phyloP scores from a whole-genome alignment of 2,329 filamentous ascomycete species.

The Phoma sp. region DNA sequence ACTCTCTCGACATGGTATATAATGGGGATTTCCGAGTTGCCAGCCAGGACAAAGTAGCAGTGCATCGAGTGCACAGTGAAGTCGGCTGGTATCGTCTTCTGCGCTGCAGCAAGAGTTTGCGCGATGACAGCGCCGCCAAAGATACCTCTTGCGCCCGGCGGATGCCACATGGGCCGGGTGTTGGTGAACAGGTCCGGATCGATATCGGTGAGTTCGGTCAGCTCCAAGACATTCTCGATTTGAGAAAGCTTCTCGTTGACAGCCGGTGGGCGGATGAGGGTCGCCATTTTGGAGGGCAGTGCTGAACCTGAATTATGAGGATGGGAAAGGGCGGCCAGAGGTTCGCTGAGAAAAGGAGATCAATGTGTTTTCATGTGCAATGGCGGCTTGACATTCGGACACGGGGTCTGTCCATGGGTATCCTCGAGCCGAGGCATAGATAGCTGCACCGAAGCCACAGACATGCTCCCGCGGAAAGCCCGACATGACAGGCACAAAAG shows the following conservation, averaged over 20 bases:
- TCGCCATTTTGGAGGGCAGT: conserved; percentile 49
- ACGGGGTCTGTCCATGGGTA: conserved; percentile 9
- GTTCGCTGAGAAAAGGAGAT: conserved; percentile 1
- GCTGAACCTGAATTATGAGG: not conserved
- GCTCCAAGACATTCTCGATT: conserved; percentile 88
- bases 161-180: conserved; percentile 88
- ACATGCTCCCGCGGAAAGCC: conserved; percentile 2
- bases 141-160: conserved; percentile 87
- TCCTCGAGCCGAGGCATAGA: conserved; percentile 32
- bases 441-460: conserved; percentile 8
- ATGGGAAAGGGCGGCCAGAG: not conserved
- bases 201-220: conserved; percentile 78
- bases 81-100: conserved; percentile 79
- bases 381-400: not conserved
- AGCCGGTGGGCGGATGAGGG: conserved; percentile 77
- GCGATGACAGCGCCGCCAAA: conserved; percentile 94
- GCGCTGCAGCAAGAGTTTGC: conserved; percentile 85
- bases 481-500: not conserved
- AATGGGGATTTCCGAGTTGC: conserved; percentile 82
- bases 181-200: conserved; percentile 94
- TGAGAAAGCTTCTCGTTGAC: conserved; percentile 73
- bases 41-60: conserved; percentile 97
- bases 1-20: conserved; percentile 95
- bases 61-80: conserved; percentile 96
- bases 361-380: conserved; percentile 10